phyloP scores from a whole-genome alignment of 306 rosid genomes.

The Gastrolobium bilobum region DNA sequence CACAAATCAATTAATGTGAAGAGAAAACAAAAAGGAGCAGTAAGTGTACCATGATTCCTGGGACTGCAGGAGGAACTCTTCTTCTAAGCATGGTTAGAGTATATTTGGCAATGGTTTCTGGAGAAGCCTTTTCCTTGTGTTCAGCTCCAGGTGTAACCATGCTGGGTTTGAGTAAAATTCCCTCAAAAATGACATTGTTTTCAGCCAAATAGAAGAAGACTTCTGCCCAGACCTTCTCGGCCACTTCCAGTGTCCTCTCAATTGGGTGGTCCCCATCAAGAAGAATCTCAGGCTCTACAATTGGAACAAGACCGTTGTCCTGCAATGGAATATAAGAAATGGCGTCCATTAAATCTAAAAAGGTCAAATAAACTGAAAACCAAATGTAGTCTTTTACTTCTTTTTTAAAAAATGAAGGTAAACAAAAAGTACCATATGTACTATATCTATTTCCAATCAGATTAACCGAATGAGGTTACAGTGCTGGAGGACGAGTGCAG shows the following conservation, averaged over 20 bases:
- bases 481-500: background rate
- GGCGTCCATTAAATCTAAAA: background rate
- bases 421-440: background rate
- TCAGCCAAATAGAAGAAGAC: conserved; percentile 95
- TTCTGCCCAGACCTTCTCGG: conserved; percentile 98
- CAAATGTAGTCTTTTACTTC: background rate
- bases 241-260: conserved; percentile 94
- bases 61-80: conserved; percentile 98
- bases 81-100: conserved; percentile 87
- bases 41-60: conserved; percentile 92
- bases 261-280: conserved; percentile 98
- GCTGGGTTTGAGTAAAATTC: conserved; percentile 99
- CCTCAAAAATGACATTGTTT: conserved; percentile 93
- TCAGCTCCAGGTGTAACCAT: conserved; percentile 99
- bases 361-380: conserved; percentile 23
- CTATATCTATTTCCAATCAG: background rate
- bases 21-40: conserved; percentile 25
- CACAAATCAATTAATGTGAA: conserved; percentile 15
- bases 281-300: conserved; percentile 99
- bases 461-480: conserved; percentile 3
- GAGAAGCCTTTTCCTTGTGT: conserved; percentile 90
- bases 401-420: background rate
- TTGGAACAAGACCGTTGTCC: conserved; percentile 99
- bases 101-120: conserved; percentile 83
- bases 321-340: conserved; percentile 51